phyloP scores from a whole-genome alignment of 495 filamentous ascomycete genomes.

The Hyaloscypha bicolor region DNA sequence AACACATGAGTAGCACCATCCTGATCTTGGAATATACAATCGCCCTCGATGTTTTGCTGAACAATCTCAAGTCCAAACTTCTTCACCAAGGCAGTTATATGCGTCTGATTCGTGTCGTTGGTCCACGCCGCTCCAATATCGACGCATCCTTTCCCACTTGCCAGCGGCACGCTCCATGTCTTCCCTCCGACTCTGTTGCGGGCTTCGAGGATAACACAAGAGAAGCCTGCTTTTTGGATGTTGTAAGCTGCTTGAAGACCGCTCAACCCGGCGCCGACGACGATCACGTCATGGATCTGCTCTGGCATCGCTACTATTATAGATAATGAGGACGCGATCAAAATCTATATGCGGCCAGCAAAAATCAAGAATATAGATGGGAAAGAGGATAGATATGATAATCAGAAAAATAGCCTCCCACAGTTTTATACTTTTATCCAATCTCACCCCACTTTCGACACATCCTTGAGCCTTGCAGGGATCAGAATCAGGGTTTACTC shows the following conservation, averaged over 20 bases:
- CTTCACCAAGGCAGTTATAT: constrained; percentile 40
- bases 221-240: constrained; percentile 43
- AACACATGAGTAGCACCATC: constrained; percentile 33
- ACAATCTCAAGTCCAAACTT: constrained; percentile 43
- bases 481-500: too few relatives aligned
- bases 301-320: too few relatives aligned
- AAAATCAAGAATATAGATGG: too few relatives aligned
- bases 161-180: constrained; percentile 36
- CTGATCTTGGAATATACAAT: constrained; percentile 37
- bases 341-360: too few relatives aligned
- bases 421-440: too few relatives aligned
- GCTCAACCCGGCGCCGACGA: constrained; percentile 55
- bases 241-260: constrained; percentile 50
- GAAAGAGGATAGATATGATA: too few relatives aligned
- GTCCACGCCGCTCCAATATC: constrained; percentile 59
- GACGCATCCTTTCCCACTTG: constrained; percentile 30
- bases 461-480: too few relatives aligned
- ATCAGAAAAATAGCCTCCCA: too few relatives aligned
- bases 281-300: constrained; percentile 39
- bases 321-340: too few relatives aligned
- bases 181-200: constrained; percentile 55
- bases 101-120: constrained; percentile 51
- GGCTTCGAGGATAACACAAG: constrained; percentile 49
- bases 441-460: too few relatives aligned
- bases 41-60: constrained; percentile 45